phyloP scores from a whole-genome alignment of 441 rosid species.

The Adansonia madagascariensis region DNA sequence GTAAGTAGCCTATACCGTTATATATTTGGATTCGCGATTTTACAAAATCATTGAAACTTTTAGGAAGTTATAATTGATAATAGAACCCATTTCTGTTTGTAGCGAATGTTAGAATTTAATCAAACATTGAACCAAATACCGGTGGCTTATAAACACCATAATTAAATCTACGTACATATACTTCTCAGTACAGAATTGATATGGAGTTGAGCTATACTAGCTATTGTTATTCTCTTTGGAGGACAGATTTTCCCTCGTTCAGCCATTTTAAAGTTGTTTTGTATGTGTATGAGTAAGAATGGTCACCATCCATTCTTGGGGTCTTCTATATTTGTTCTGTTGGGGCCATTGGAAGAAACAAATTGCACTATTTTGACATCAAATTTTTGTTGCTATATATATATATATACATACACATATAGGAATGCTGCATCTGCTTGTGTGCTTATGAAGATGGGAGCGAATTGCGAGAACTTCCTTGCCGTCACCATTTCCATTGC shows the following conservation, averaged over 20 bases:
- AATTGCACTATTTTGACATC: not conserved
- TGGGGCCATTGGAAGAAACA: not conserved
- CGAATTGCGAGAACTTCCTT: slow-evolving; percentile 62
- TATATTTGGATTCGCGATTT: not conserved
- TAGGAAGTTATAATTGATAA: slow-evolving; percentile 15
- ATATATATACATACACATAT: not conserved
- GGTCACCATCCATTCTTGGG: not conserved
- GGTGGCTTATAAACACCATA: not conserved
- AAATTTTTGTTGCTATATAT: not conserved
- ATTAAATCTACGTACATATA: not conserved
- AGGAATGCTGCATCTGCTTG: slow-evolving; percentile 80
- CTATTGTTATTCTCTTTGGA: not conserved
- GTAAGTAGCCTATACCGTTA: slow-evolving; percentile 32
- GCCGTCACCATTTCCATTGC: slow-evolving; percentile 68
- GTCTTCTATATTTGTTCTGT: not conserved
- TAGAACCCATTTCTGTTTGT: not conserved
- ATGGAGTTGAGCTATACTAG: not conserved
- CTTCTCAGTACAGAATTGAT: not conserved
- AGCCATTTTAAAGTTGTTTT: not conserved
- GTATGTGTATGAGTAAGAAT: not conserved
- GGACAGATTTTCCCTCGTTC: not conserved
- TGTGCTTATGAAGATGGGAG: slow-evolving; percentile 57
- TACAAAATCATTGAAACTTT: not conserved
- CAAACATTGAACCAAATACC: not conserved
- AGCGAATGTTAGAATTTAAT: not conserved